Base-by-base conservation (phyloP, 2,329 filamentous ascomycete genomes). In the Phialophora tarda region DNA sequence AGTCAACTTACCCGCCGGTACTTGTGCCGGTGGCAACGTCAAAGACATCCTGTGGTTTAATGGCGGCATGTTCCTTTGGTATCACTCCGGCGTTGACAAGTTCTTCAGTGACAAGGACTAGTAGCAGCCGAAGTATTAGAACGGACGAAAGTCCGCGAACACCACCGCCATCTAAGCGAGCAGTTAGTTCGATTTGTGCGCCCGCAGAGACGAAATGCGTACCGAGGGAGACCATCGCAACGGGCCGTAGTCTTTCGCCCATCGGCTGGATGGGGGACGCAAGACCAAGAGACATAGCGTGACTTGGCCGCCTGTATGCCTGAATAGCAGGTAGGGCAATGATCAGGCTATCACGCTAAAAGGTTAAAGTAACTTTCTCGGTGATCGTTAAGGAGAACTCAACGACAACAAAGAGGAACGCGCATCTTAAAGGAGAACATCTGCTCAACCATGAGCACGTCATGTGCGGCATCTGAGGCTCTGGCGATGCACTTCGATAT, bases 1-100 rank as follows among this genome's bases (percentile, higher is more conserved):
- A 67, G 68, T 50, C 28, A 55, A 7, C 74, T 50, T 60, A 79
- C 78, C 77, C 77, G 59, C 77, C 77, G 2, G 77, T 77, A 26
- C 75, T 75, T 0, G 76, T 78, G 0, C 78, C 78, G 5, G 74
- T 75, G 10, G 83, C 82, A 64, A 83, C 73, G 63, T 80, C 75
- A 57, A 80, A 79, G 54, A 74, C 72, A 6, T 80, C 76, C 64
- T 78, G 78, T 38, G 78, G 77, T 53, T 64, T 55, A 5, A 69
- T 24, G 8, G 32, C 62, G 23, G 55, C n/a, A 21, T 65, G 62
- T 14, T 59, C 59, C 11, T 44, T 32, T n/a, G 68, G 51, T 54
- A 63, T 54, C 7, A 62, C 44, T 23, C 54, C 57, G 26, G 59
- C 62, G 8, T 69, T 59, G 2, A 73, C 34, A 11, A 72, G 50